Percentiles rank a stretch among this genome's conserved stretches.
phyloP scores from a whole-genome alignment of 163 green algal species.

The Volvox carteri region DNA sequence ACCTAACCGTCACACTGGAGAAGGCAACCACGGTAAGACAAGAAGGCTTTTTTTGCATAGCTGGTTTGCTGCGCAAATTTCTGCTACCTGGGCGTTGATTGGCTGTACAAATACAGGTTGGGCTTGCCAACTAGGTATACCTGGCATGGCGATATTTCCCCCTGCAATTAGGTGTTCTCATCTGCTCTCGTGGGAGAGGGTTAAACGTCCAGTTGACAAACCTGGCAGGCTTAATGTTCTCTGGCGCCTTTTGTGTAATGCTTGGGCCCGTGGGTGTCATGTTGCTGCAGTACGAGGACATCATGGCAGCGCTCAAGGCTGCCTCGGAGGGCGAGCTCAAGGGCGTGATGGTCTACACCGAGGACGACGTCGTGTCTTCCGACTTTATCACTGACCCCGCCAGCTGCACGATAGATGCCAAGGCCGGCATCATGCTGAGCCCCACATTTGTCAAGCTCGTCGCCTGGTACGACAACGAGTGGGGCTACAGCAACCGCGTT shows the following conservation, averaged over 20 bases:
- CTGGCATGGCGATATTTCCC: too few relatives aligned
- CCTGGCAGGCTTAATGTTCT: too few relatives aligned
- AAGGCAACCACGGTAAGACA: conserved; percentile 83
- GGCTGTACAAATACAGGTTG: too few relatives aligned
- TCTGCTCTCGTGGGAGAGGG: too few relatives aligned
- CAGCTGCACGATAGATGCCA: conserved; percentile 96
- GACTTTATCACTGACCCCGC: conserved; percentile 94
- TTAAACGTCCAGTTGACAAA: too few relatives aligned
- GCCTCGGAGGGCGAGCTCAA: conserved; percentile 74
- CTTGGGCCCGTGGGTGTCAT: too few relatives aligned
- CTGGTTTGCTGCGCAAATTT: too few relatives aligned
- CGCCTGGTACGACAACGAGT: conserved; percentile 97
- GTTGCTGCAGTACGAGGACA: conserved; percentile 93
- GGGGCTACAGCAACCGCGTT: conserved; percentile 85
- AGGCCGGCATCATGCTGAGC: conserved; percentile 93
- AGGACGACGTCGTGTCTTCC: conserved; percentile 93
- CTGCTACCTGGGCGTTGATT: too few relatives aligned
- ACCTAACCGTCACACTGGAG: conserved; percentile 93
- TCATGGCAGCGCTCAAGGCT: conserved; percentile 92
- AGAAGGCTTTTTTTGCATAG: too few relatives aligned
- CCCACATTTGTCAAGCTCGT: conserved; percentile 97
- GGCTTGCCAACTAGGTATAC: too few relatives aligned
- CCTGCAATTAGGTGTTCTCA: too few relatives aligned
- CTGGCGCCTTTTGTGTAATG: too few relatives aligned
- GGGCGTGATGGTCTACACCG: conserved; percentile 80